Conservation (phyloP, 108 stramenopile species). For the Pseudonitzschia multistriata region DNA sequence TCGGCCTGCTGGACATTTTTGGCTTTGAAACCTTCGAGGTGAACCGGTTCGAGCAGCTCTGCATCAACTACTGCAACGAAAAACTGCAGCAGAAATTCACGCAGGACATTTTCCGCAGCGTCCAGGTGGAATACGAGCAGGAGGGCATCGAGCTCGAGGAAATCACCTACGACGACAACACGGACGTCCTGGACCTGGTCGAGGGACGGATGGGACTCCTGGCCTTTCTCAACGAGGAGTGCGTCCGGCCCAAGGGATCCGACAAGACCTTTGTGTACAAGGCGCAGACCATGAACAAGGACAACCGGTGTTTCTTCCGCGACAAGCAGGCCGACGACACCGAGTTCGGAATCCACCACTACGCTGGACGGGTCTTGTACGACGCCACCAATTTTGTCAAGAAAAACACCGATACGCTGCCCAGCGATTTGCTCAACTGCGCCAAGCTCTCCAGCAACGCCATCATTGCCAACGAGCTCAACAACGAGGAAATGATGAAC, state of each 20-base stretch:
- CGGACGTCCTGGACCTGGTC: slow-evolving; percentile 88
- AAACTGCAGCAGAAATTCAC: slow-evolving; percentile 93
- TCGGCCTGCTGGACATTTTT: slow-evolving; percentile 93
- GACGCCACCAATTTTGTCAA: slow-evolving; percentile 77
- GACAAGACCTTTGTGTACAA: slow-evolving; percentile 89
- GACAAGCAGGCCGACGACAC: slow-evolving; percentile 57
- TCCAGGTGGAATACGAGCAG: slow-evolving; percentile 86
- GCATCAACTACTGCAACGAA: slow-evolving; percentile 98
- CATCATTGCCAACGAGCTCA: slow-evolving; percentile 63
- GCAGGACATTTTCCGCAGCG: slow-evolving; percentile 72
- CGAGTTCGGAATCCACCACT: slow-evolving; percentile 89
- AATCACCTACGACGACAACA: slow-evolving; percentile 93
- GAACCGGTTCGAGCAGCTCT: slow-evolving; percentile 90
- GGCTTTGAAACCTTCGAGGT: slow-evolving; percentile 94
- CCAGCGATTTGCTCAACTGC: slow-evolving; percentile 64
- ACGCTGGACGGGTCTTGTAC: slow-evolving; percentile 88
- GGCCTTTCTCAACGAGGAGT: slow-evolving; percentile 96
- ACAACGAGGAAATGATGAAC: slow-evolving; percentile 43
- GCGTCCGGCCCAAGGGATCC: slow-evolving; percentile 85
- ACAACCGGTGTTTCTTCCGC: slow-evolving; percentile 54
- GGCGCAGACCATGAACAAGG: slow-evolving; percentile 62
- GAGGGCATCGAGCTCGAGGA: slow-evolving; percentile 92
- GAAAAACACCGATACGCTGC: slow-evolving; percentile 83
- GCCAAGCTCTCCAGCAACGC: slow-evolving; percentile 66
- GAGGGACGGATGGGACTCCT: slow-evolving; percentile 93